Base-by-base conservation (phyloP, 371 early-diverging fungal species). In the Syncephalastrum monosporum region DNA sequence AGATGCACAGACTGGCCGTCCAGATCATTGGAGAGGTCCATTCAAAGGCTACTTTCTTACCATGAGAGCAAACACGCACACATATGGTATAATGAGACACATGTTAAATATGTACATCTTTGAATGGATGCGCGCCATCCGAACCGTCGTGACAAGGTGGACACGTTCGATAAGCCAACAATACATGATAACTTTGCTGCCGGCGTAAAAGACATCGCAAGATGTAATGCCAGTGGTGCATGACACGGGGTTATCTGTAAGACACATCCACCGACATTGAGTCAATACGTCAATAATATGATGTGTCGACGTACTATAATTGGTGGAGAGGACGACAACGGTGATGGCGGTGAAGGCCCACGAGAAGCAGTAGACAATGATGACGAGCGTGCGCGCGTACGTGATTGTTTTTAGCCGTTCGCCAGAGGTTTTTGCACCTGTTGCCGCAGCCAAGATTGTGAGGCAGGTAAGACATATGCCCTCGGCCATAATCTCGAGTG, bases 141-240 rank as follows among this genome's bases (percentile, higher is more conserved):
- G 75, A 10, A 79, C 74, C 23, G 74, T 70, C 6, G 72, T 74
- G 5, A 79, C 79, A 21, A 79, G 55, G 51, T 75, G 69, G 10
- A 75, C 72, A 57, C 76, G 71, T 25, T 79, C 76, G 61, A 75
- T 70, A 0, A 79, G 62, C 79, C 77, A 73, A 42, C 47, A 47
- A 52, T 33, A 78, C 27, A 69, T 72, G 33, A 58, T 66, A 51
- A 78, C 64, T 45, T 78, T 78, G 63, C 73, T 78, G 41, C 73
- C 78, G 42, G 75, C 73, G 55, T 78, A 78, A 56, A 74, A 78
- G 42, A 75, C 54, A 57, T 73, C 73, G 50, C 78, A 78, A 15
- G 71, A 60, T 43, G 73, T 63, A 64, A 78, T 78, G 42, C 69
- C 75, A n/a, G 73, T 43, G 12, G 75, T 69, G 53, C 78, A 78